A percentile compares a stretch with the other conserved stretches of the same genome.
Evolutionary conservation across 2,329 filamentous ascomycete species (phyloP).

Genomic region (Penicillium sp.): DNA sequence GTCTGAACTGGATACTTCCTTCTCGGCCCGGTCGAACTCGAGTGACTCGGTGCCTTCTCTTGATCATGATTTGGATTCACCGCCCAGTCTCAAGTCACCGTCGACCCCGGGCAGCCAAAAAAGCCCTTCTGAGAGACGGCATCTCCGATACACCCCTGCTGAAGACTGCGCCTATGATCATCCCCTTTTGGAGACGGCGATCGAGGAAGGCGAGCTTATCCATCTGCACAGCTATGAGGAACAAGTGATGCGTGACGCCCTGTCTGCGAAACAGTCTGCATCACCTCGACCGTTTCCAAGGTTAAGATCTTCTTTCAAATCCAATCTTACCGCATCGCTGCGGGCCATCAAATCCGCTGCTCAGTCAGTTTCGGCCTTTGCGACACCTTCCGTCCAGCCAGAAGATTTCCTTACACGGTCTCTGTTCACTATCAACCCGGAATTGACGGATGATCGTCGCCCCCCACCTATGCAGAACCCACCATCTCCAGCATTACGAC

Average conservation of each 20-base stretch:
- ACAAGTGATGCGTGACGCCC: slow-evolving; percentile 9
- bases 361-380: slow-evolving; percentile 58
- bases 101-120: slow-evolving; percentile 40
- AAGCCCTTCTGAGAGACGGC: slow-evolving; percentile 38
- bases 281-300: slow-evolving; percentile 38
- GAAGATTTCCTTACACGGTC: slow-evolving; percentile 60
- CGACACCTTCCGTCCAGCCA: slow-evolving; percentile 49
- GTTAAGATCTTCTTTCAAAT: slow-evolving; percentile 53
- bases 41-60: slow-evolving; percentile 57
- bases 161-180: slow-evolving; percentile 56
- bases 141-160: slow-evolving; percentile 48
- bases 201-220: slow-evolving; percentile 17
- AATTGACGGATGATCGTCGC: slow-evolving; percentile 57
- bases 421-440: slow-evolving; percentile 52
- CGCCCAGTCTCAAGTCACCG: slow-evolving; percentile 42
- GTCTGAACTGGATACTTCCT: slow-evolving; percentile 41
- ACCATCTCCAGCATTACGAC: slow-evolving; percentile 54
- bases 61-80: slow-evolving; percentile 48
- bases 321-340: slow-evolving; percentile 60
- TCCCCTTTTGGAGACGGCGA: slow-evolving; percentile 48
- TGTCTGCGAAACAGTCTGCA: slow-evolving; percentile 22
- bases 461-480: slow-evolving; percentile 52
- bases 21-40: slow-evolving; percentile 51
- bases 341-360: slow-evolving; percentile 59
- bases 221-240: slow-evolving; percentile 18